Conservation (phyloP, 179 eudicot genomes). For the Spinacia oleracea region DNA sequence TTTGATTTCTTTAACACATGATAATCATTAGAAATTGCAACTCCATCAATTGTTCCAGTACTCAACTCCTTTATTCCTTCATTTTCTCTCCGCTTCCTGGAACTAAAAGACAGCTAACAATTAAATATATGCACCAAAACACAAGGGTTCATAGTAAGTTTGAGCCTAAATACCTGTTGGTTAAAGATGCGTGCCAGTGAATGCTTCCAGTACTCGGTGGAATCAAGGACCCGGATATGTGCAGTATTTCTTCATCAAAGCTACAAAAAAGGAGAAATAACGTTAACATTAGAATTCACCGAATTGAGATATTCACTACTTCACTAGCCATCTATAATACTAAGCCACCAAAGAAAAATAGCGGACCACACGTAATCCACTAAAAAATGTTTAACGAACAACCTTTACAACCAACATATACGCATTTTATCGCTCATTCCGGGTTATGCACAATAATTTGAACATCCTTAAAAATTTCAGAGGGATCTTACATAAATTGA, state of each 20-base stretch:
- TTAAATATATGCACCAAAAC: background rate
- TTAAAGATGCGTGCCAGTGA: conserved; percentile 43
- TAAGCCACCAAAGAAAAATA: background rate
- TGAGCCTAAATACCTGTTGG: conserved; percentile 48
- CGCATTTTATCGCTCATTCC: background rate
- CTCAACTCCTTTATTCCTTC: conserved; percentile 36
- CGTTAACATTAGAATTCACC: background rate
- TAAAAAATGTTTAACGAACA: background rate
- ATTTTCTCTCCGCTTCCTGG: conserved; percentile 39
- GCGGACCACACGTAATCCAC: background rate
- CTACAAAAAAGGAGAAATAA: conserved; percentile 36
- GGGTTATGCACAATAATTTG: background rate
- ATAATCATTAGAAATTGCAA: conserved; percentile 31
- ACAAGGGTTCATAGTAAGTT: conserved; percentile 1
- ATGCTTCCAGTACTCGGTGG: conserved; percentile 65
- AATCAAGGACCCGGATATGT: conserved; percentile 68
- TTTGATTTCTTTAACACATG: conserved; percentile 53
- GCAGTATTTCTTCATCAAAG: conserved; percentile 82
- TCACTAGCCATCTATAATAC: background rate
- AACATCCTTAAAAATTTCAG: background rate
- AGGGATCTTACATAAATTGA: background rate
- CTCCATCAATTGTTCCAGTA: conserved; percentile 30
- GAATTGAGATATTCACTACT: background rate
- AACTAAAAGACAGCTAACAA: conserved; percentile 20
- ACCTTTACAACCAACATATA: background rate